These are phyloP conservation scores for Parachaetomium inaequale DNA, from an alignment of 495 filamentous ascomycete genomes.

Conservation along the genomic window DNA sequence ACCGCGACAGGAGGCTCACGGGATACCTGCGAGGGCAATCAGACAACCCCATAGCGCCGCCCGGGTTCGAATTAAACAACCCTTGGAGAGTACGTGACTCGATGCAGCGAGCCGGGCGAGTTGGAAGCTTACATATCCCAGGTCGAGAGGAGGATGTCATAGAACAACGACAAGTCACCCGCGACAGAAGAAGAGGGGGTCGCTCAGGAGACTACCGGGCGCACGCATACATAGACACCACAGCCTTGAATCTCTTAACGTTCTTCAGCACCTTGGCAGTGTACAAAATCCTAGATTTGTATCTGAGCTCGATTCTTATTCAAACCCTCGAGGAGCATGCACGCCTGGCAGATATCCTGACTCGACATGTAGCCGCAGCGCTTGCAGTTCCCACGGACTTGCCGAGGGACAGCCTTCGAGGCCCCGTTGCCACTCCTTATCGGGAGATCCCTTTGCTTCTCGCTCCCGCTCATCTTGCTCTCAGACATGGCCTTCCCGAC, in stretches of 20 bases:
- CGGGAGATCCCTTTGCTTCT: conserved; percentile 21
- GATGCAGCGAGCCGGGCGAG: too few relatives aligned
- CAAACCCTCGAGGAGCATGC: conserved; percentile 80
- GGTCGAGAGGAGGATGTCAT: conserved; percentile 51
- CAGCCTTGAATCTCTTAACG: not conserved
- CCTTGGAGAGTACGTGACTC: conserved; percentile 67
- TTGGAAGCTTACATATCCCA: conserved; percentile 28
- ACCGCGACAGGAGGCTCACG: conserved; percentile 86
- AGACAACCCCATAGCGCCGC: conserved; percentile 71
- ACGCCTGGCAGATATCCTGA: conserved; percentile 93
- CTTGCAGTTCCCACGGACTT: conserved; percentile 79
- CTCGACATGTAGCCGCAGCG: conserved; percentile 94
- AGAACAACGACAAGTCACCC: conserved; percentile 18
- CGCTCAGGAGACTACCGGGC: not conserved
- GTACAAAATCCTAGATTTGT: conserved; percentile 48
- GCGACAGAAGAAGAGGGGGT: not conserved
- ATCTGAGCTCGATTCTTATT: conserved; percentile 87
- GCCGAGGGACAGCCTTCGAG: conserved; percentile 41
- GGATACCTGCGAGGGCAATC: conserved; percentile 81
- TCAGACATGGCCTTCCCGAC: conserved; percentile 47
- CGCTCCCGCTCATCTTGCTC: conserved; percentile 1
- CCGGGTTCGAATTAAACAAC: conserved; percentile 91
- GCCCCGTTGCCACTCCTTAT: conserved; percentile 17
- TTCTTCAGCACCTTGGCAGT: not conserved
- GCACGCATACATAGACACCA: not conserved